Conservation (phyloP, 495 filamentous ascomycete genomes). For the Amphirosellinia nigrospora region DNA sequence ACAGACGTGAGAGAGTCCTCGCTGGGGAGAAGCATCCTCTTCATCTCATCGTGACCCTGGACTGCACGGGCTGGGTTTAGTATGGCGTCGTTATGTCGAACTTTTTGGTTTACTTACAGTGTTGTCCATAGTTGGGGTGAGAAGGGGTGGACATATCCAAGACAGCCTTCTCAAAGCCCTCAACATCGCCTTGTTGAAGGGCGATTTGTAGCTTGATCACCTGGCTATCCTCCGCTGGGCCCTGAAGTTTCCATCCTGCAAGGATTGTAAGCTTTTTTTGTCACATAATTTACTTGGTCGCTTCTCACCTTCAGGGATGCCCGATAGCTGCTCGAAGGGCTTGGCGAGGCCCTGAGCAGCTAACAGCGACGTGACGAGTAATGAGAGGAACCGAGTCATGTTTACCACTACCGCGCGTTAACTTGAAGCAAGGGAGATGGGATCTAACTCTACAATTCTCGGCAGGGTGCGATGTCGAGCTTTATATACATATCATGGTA, state of each 20-base stretch:
- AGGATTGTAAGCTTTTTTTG: slow-evolving; percentile 13
- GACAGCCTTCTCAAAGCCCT: slow-evolving; percentile 62
- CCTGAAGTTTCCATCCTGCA: slow-evolving; percentile 31
- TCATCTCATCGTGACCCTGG: slow-evolving; percentile 56
- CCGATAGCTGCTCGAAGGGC: slow-evolving; percentile 25
- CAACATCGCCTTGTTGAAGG: slow-evolving; percentile 53
- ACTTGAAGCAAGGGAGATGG: neutral
- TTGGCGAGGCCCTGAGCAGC: slow-evolving; percentile 31
- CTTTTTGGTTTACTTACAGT: slow-evolving; percentile 38
- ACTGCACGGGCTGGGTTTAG: slow-evolving; percentile 33
- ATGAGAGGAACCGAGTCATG: slow-evolving; percentile 28
- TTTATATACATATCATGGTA: slow-evolving; percentile 17
- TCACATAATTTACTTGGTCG: neutral
- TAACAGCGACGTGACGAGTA: slow-evolving; percentile 22
- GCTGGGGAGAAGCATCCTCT: slow-evolving; percentile 52
- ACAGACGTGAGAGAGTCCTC: slow-evolving; percentile 43
- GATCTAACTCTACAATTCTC: neutral
- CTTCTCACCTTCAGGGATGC: slow-evolving; percentile 23
- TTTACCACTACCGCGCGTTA: slow-evolving; percentile 13
- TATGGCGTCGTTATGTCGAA: neutral
- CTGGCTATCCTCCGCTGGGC: slow-evolving; percentile 27
- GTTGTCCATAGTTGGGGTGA: slow-evolving; percentile 63
- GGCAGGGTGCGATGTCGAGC: neutral
- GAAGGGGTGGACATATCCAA: slow-evolving; percentile 64
- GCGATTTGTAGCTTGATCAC: slow-evolving; percentile 53